Percentiles rank a stretch among this genome's conserved stretches.
phyloP scores from a whole-genome alignment of 345 rosid genomes.

The Populus tremula region DNA sequence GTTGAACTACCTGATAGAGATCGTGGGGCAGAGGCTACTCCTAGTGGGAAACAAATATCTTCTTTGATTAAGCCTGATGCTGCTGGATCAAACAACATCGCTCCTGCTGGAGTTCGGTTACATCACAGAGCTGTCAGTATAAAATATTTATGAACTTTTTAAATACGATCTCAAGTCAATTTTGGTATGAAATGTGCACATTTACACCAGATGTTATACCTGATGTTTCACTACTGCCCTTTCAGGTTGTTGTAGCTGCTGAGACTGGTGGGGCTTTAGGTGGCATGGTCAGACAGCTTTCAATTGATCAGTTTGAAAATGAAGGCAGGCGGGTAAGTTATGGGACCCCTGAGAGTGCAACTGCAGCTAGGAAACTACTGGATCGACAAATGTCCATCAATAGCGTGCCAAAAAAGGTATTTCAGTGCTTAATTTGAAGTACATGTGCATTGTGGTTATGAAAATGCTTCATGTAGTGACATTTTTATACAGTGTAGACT shows the following conservation, averaged over 20 bases:
- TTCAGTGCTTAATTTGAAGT: neutral
- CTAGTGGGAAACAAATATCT: conserved; percentile 77
- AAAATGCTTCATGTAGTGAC: neutral
- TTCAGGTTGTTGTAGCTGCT: conserved; percentile 93
- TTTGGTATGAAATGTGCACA: conserved; percentile 13
- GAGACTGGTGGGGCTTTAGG: conserved; percentile 98
- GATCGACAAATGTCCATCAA: conserved; percentile 95
- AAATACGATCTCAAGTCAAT: neutral
- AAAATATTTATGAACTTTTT: conserved; percentile 5
- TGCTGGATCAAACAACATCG: conserved; percentile 49
- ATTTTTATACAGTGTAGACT: neutral
- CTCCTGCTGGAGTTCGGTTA: conserved; percentile 81
- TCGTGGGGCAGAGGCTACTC: conserved; percentile 88
- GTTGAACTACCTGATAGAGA: conserved; percentile 86
- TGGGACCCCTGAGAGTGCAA: conserved; percentile 91
- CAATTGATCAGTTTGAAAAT: conserved; percentile 95
- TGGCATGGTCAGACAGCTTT: conserved; percentile 95
- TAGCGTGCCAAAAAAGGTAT: conserved; percentile 94
- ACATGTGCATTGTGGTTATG: neutral
- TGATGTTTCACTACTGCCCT: conserved; percentile 18
- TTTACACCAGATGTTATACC: neutral
- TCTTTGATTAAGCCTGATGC: conserved; percentile 72
- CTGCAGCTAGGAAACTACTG: conserved; percentile 91
- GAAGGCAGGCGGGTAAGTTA: conserved; percentile 96
- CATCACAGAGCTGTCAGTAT: conserved; percentile 95